Evolutionary conservation across 78 protist species (phyloP).

Genomic region (Dictyostelium firmibasis): DNA sequence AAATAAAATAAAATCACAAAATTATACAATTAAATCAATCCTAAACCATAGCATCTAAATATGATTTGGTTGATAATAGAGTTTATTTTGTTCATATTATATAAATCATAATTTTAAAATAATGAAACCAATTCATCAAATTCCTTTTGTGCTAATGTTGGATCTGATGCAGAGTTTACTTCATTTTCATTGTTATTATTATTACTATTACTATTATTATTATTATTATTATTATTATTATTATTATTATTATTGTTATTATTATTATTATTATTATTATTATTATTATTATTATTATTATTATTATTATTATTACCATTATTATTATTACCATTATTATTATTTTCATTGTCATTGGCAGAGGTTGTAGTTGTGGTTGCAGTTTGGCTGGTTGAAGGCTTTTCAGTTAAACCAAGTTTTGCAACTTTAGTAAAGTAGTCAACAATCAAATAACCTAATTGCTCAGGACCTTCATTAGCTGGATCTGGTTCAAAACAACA

Average conservation of each 20-base stretch:
- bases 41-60: neutral
- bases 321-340: neutral
- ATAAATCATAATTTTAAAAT: neutral
- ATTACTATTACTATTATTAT: neutral
- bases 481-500: conserved; percentile 23
- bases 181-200: conserved; percentile 4
- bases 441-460: conserved; percentile 54
- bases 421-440: conserved; percentile 74
- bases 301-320: neutral
- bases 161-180: neutral
- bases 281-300: neutral
- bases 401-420: conserved; percentile 31
- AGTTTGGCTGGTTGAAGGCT: neutral
- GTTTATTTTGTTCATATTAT: neutral
- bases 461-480: conserved; percentile 17
- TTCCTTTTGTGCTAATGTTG: conserved; percentile 23
- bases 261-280: neutral
- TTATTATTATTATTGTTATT: neutral
- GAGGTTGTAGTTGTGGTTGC: neutral
- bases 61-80: neutral
- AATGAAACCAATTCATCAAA: conserved; percentile 68
- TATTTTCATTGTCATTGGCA: neutral
- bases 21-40: neutral
- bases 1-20: neutral
- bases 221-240: conserved; percentile 2